Evolutionary conservation across 2,329 filamentous ascomycete species (phyloP), one percentile per base, ranked within the genome.

Genomic region (Fusarium torreyae): DNA sequence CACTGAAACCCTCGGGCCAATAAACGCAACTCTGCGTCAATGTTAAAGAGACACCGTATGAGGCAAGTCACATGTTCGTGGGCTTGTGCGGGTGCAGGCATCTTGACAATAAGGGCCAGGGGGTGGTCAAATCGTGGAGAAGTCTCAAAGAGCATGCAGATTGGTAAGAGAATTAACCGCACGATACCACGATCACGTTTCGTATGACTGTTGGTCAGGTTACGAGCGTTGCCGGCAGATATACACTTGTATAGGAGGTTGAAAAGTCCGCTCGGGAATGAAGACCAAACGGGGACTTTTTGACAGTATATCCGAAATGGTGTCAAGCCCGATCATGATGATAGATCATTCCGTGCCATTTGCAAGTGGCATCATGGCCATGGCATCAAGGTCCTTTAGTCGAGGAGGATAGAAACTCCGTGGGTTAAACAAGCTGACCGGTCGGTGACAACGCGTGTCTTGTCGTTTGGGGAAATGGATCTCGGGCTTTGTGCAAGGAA

Each of bases 31-130:
- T 63, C 24, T 64, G 33, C 43, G 42, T 42, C 38, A 24, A 49
- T 51, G 42, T 36, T 62, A 49, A 34, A 46, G 52, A 24, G 67
- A 66, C 63, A 54, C 59, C 62, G 28, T 42, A 44, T 34, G 57
- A 48, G 39, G 36, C 49, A 60, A 43, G 69, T 74, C 72, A 74
- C 72, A 74, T 74, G 72, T 36, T 69, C 59, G 11, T 15, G 49
- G 62, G 67, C 66, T 64, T 66, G 72, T 71, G 72, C 70, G 72
- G 72, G 62, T 64, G 64, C 63, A 73, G 54, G 70, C 63, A 73
- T 57, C 49, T 46, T 52, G 40, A 53, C 17, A 45, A 48, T 63
- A 59, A 62, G 66, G 54, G 54, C 55, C 43, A 34, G 70, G 64
- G 69, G 57, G 66, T 44, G 46, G 55, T 45, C 42, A 63, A 58